Conservation (phyloP, 257 asterid genomes). For the Petrea volubilis region DNA sequence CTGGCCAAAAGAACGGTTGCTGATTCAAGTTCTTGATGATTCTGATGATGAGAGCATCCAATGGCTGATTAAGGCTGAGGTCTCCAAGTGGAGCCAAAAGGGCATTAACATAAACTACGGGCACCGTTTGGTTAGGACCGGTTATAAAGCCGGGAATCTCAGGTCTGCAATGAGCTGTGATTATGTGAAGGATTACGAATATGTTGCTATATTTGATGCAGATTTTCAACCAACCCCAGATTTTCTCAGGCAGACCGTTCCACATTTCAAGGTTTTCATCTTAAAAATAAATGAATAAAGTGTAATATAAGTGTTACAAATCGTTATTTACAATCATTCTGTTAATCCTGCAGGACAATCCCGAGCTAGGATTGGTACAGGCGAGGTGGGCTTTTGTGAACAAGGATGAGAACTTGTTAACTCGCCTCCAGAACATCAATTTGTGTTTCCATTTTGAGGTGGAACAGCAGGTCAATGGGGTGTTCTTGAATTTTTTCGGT, state of each 20-base stretch:
- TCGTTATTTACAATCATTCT: neutral
- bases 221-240: conserved; percentile 71
- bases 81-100: conserved; percentile 52
- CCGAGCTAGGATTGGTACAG: conserved; percentile 66
- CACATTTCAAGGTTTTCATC: conserved; percentile 57
- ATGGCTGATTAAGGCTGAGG: conserved; percentile 49
- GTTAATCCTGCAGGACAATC: conserved; percentile 53
- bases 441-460: conserved; percentile 75
- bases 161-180: conserved; percentile 73
- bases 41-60: conserved; percentile 58
- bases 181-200: conserved; percentile 64
- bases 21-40: conserved; percentile 72
- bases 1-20: conserved; percentile 63
- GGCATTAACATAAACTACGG: conserved; percentile 63
- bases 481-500: conserved; percentile 73
- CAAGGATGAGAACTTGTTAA: conserved; percentile 68
- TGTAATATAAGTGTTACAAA: neutral
- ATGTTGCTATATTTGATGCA: conserved; percentile 76
- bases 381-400: conserved; percentile 73
- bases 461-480: conserved; percentile 78
- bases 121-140: conserved; percentile 62
- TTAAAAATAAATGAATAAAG: too few species aligned
- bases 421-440: conserved; percentile 70
- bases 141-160: conserved; percentile 79
- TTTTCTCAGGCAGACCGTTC: conserved; percentile 68